Conservation (phyloP, 192 early-diverging fungal species). For the Entomortierella beljakovae region DNA sequence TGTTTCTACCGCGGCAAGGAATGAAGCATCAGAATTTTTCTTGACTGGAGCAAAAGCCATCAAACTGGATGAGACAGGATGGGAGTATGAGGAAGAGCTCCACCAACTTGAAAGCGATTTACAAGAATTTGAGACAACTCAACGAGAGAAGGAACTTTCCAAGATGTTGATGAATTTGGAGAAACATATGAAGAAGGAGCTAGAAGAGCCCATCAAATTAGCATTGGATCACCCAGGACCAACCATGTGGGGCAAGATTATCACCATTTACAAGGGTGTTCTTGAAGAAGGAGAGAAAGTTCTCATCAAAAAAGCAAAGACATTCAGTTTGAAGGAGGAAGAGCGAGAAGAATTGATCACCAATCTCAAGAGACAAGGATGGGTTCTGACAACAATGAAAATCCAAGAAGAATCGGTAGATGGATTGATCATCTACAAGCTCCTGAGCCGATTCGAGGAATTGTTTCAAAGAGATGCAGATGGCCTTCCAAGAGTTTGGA, state of each 20-base stretch:
- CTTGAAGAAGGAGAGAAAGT: conserved; percentile 60
- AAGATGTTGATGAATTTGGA: conserved; percentile 71
- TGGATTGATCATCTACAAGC: conserved; percentile 81
- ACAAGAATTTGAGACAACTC: conserved; percentile 62
- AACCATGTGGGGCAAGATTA: conserved; percentile 79
- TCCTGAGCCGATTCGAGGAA: conserved; percentile 85
- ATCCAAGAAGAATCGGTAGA: conserved; percentile 87
- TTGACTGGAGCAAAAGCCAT: conserved; percentile 51
- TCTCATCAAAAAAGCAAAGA: conserved; percentile 57
- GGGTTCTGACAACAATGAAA: conserved; percentile 76
- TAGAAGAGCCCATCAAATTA: conserved; percentile 78
- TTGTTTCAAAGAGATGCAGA: conserved; percentile 91
- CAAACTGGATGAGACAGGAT: conserved; percentile 74
- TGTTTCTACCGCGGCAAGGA: conserved; percentile 50
- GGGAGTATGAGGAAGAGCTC: conserved; percentile 72
- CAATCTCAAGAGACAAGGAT: conserved; percentile 71
- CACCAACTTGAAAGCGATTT: conserved; percentile 70
- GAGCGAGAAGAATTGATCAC: conserved; percentile 33
- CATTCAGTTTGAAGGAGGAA: conserved; percentile 24
- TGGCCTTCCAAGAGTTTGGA: conserved; percentile 95
- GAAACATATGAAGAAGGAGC: conserved; percentile 61
- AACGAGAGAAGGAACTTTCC: conserved; percentile 72
- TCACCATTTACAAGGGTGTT: conserved; percentile 65
- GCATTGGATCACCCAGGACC: conserved; percentile 71
- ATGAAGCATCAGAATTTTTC: conserved; percentile 34